Conservation (phyloP, 345 rosid species). For the Xanthoceras sorbifolium region DNA sequence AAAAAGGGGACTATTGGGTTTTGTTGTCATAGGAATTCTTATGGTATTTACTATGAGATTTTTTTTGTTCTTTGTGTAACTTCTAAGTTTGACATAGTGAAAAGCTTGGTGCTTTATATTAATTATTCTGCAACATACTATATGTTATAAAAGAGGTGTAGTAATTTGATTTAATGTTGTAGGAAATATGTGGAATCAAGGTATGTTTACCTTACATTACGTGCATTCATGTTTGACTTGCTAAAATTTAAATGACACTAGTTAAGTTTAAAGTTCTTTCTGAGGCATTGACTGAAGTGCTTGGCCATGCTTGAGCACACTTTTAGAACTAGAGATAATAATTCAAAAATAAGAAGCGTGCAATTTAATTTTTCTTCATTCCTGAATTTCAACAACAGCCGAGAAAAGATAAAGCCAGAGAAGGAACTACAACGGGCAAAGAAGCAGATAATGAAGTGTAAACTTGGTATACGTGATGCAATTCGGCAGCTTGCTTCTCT, state of each 20-base stretch:
- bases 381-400: slow-evolving; percentile 47
- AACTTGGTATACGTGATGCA: slow-evolving; percentile 91
- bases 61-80: too few relatives aligned
- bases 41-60: too few relatives aligned
- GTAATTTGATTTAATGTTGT: too few relatives aligned
- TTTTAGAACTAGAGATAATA: neutral
- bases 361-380: neutral
- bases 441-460: slow-evolving; percentile 84
- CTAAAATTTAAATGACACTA: too few relatives aligned
- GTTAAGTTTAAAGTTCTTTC: neutral
- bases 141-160: neutral
- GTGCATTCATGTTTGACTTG: too few relatives aligned
- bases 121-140: neutral
- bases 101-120: neutral
- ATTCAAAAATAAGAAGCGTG: neutral
- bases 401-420: slow-evolving; percentile 92
- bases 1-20: neutral
- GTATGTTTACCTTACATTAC: neutral
- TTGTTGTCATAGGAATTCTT: neutral
- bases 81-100: neutral
- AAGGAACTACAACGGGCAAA: slow-evolving; percentile 86
- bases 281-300: neutral
- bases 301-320: neutral
- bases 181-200: neutral
- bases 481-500: slow-evolving; percentile 77